Base-by-base conservation (phyloP, 805 yeast species). In the Spathaspora arborariae region DNA sequence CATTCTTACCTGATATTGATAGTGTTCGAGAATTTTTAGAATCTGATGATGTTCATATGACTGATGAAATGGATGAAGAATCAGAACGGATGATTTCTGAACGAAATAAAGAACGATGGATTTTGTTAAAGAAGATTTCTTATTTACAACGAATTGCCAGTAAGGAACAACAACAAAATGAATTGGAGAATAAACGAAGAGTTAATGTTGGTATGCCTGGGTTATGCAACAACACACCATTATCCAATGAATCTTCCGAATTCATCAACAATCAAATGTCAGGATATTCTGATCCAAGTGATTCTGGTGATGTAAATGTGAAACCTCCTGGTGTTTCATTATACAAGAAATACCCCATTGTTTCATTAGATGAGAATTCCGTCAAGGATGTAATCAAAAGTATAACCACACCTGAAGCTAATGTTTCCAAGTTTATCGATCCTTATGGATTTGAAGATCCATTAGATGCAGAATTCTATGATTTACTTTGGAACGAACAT, bases 371-470 rank as follows among this genome's bases (percentile, higher is more conserved):
- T 27, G 78, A 75, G 34, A 59, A 58, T 2, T 79, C 74, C 2
- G 65, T 76, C 20, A 60, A 66, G 21, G 74, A 72, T 11, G 49
- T 75, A 0, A 56, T 82, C 33, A 57, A 64, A 11, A 50, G 63
- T 3, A 48, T 77, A 20, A 59, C 68, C 49, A 70, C 82, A 57
- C 56, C 70, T 42, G 58, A 66, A 47, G 55, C 61, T 42, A 49
- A 65, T 51, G 67, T 65, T 61, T 62, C 72, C 35, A 64, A 58
- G 51, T 84, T 82, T 47, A 76, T 94, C 50, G 97, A 90, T 62
- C 99, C 99, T 0, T 91, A 88, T 64, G 72, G 80, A 2, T 90
- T 94, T 62, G 84, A 79, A 47, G 99, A 94, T 65, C 99, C 99
- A 0, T 62, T 94, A 41, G 80, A 78, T 49, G 85, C 79, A n/a